Evolutionary conservation across 352 stramenopile species (phyloP).

Genomic region (Aphanomyces invadans): DNA sequence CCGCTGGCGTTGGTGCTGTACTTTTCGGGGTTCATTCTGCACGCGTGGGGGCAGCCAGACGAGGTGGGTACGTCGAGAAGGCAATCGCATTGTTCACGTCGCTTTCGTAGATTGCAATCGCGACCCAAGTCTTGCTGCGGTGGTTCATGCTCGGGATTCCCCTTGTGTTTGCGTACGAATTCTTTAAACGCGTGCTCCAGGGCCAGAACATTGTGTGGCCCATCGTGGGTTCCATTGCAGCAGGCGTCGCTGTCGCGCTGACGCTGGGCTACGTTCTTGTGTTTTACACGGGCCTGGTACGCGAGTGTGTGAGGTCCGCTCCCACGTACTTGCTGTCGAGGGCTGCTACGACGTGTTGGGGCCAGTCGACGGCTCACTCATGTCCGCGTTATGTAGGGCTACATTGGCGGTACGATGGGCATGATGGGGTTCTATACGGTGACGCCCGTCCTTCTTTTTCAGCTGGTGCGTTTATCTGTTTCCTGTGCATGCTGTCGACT

Average conservation of each 20-base stretch:
- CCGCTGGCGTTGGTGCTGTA: slow-evolving; percentile 51
- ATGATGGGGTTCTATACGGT: neutral
- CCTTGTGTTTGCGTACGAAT: slow-evolving; percentile 64
- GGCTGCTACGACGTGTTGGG: too few relatives aligned
- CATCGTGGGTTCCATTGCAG: slow-evolving; percentile 65
- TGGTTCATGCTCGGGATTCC: slow-evolving; percentile 70
- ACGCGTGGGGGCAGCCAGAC: slow-evolving; percentile 54
- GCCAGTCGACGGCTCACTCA: too few relatives aligned
- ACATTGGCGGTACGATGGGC: neutral
- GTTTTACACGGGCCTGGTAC: slow-evolving; percentile 56
- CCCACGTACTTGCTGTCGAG: too few relatives aligned
- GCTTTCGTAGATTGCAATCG: slow-evolving; percentile 46
- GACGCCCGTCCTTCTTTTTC: neutral
- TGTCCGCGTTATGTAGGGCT: too few relatives aligned
- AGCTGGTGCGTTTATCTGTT: neutral
- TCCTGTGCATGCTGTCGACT: too few relatives aligned
- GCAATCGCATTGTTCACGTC: too few relatives aligned
- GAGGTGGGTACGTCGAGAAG: too few relatives aligned
- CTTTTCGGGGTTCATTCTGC: slow-evolving; percentile 65
- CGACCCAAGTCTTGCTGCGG: slow-evolving; percentile 59
- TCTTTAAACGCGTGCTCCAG: slow-evolving; percentile 79
- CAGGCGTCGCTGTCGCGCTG: slow-evolving; percentile 68
- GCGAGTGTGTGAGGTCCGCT: neutral
- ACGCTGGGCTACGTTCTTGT: slow-evolving; percentile 81
- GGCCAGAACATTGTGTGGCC: slow-evolving; percentile 79